Percentiles rank a stretch among this genome's conserved stretches.
These are phyloP conservation scores for Leptomonas seymouri DNA, from an alignment of 208 protist species.

Conservation along the genomic window DNA sequence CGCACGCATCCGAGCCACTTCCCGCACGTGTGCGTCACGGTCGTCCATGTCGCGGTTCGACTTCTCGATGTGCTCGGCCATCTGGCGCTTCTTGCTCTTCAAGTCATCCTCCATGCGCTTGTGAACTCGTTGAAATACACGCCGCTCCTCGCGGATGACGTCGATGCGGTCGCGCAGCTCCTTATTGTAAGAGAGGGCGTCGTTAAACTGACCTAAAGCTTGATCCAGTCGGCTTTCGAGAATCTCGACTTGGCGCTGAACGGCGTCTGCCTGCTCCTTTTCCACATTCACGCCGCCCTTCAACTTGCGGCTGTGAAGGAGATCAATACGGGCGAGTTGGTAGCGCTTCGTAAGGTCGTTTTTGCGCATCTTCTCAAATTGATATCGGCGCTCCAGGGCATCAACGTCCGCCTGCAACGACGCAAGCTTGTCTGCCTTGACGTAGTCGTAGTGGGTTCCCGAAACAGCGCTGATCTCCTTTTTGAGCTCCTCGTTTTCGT, in stretches of 20 bases:
- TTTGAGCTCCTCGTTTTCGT: conserved; percentile 91
- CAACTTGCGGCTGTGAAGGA: conserved; percentile 83
- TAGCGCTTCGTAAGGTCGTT: conserved; percentile 89
- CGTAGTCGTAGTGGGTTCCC: conserved; percentile 80
- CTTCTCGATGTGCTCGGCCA: conserved; percentile 95
- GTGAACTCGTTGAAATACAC: conserved; percentile 97
- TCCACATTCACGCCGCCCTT: conserved; percentile 92
- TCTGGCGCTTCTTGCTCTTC: conserved; percentile 90
- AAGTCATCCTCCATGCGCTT: conserved; percentile 96
- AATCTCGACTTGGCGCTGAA: conserved; percentile 94
- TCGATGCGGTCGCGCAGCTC: conserved; percentile 96
- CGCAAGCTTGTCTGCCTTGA: conserved; percentile 89
- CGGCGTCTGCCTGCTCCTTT: conserved; percentile 87
- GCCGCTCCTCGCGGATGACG: conserved; percentile 94
- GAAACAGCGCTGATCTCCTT: conserved; percentile 82
- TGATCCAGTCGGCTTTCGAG: conserved; percentile 96
- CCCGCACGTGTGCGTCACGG: conserved; percentile 85
- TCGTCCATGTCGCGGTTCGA: conserved; percentile 96
- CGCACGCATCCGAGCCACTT: conserved; percentile 83
- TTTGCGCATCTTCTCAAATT: conserved; percentile 93
- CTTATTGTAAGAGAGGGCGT: conserved; percentile 95
- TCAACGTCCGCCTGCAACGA: conserved; percentile 87
- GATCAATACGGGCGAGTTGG: conserved; percentile 84
- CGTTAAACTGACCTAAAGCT: conserved; percentile 96
- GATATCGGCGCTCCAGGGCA: conserved; percentile 84